Base-by-base conservation (phyloP, 176 grass and related monocot genomes). In the Aegilops sharonensis region DNA sequence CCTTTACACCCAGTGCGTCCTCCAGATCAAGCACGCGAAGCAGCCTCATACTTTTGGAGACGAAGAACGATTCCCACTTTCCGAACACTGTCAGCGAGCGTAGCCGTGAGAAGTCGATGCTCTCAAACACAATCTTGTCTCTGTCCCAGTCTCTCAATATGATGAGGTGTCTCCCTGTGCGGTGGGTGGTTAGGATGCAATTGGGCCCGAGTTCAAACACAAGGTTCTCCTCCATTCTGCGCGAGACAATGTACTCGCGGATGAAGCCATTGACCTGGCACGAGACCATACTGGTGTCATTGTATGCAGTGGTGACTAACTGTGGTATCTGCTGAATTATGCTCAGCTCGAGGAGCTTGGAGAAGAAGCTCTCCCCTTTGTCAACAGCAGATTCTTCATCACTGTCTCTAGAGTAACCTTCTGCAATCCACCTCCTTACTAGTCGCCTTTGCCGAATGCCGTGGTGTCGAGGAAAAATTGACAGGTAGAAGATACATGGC, bases 1-100 rank as follows among this genome's bases (percentile, higher is more conserved):
- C 5, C 14, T 25, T 64, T 0, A 90, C 12, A 70, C 42, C 37
- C 2, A 9, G 2, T 9, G 68, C 60, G 0, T 69, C 54, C 67
- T 93, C 85, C 18, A 93, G 9, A 63, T 93, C 88, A 39, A 93
- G 17, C 64, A 93, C 88, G 30, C 88, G 67, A 9, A 93, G 64
- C 2, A 86, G 14, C 10, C 4, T 83, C 88, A 93, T 85, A 1
- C 29, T 76, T 1, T 48, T 9, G 0, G 65, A 91, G 48, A 64
- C 4, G 37, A 84, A 7, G 48, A 70, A 85, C 15, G 52, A 11
- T 5, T 17, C 8, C 37, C 78, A 68, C 1, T 79, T 5, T 2
- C 88, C 88, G 25, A 90, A 88, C 7, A 81, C 57, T 3, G 88
- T 85, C n/a, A 93, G 6, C 0, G 90, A 93, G 23, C 88, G 54